Conservation (phyloP, 106 monocot genomes). For the Dendrobium chrysotoxum region DNA sequence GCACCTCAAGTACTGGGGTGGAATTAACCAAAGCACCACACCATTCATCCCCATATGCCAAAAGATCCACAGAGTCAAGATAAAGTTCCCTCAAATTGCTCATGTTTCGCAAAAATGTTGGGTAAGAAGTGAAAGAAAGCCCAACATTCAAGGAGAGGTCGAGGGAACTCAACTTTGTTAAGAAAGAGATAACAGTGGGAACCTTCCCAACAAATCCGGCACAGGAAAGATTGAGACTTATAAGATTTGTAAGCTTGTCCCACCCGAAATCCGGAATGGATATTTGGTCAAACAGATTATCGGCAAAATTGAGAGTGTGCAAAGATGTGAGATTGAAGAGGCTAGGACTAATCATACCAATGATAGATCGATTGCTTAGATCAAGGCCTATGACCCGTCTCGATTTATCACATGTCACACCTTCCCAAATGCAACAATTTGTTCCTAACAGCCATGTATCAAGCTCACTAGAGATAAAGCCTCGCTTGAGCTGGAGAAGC, state of each 20-base stretch:
- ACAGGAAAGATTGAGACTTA: conserved; percentile 35
- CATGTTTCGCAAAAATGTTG: conserved; percentile 3
- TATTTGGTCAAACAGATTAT: not conserved
- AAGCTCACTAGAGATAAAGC: no score
- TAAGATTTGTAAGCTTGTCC: conserved; percentile 15
- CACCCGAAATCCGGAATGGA: not conserved
- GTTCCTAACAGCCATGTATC: no score
- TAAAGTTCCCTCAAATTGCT: not conserved
- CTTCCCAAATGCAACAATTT: no score
- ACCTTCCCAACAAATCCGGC: conserved; percentile 35
- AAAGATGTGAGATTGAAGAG: no score
- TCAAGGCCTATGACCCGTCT: conserved; percentile 31
- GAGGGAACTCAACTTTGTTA: no score
- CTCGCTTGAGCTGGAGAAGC: no score
- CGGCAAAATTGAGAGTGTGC: not conserved
- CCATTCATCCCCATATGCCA: no score
- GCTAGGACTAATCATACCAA: conserved; percentile 7
- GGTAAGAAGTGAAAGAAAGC: conserved; percentile 10
- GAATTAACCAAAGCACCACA: not conserved
- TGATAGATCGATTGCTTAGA: conserved; percentile 20
- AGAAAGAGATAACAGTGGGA: conserved; percentile 12
- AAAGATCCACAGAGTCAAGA: not conserved
- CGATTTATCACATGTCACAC: no score
- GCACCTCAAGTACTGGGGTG: conserved; percentile 15
- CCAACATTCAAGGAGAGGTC: not conserved